These are phyloP conservation scores for Suillus ampliporus DNA, from an alignment of 768 basidiomycete species.

Conservation along the genomic window DNA sequence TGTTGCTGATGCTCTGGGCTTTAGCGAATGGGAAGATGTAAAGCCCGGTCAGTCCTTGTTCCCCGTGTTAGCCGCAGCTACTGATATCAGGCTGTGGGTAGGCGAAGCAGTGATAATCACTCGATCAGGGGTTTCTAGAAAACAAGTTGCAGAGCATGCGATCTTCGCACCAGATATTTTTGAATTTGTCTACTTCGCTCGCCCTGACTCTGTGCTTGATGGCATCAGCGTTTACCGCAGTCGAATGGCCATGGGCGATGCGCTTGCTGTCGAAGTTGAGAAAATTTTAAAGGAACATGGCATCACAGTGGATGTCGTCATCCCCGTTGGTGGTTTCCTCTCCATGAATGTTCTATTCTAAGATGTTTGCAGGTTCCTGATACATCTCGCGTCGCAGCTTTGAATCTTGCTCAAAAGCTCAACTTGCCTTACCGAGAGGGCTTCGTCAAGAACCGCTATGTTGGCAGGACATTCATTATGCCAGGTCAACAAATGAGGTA, in stretches of 20 bases:
- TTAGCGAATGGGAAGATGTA: conserved; percentile 92
- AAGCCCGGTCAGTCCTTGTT: conserved; percentile 67
- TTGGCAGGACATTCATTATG: conserved; percentile 99
- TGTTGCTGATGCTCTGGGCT: conserved; percentile 92
- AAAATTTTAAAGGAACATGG: conserved; percentile 70
- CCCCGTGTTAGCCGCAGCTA: conserved; percentile 5
- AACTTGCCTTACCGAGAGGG: conserved; percentile 94
- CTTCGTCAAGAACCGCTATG: conserved; percentile 98
- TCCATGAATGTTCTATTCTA: background rate
- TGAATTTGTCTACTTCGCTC: conserved; percentile 97
- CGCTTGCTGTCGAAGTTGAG: conserved; percentile 85
- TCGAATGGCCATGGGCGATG: conserved; percentile 99
- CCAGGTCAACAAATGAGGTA: conserved; percentile 96
- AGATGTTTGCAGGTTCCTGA: conserved; percentile 77
- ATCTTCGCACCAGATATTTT: conserved; percentile 97
- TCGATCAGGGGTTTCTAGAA: conserved; percentile 72
- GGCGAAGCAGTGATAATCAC: conserved; percentile 98
- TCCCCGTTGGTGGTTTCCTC: conserved; percentile 62
- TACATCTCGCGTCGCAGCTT: conserved; percentile 93
- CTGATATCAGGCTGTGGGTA: conserved; percentile 32
- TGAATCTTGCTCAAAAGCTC: conserved; percentile 93
- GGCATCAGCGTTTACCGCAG: conserved; percentile 97
- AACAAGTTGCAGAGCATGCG: conserved; percentile 72
- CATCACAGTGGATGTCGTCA: conserved; percentile 92
- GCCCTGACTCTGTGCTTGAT: conserved; percentile 96